Conservation (phyloP, 768 basidiomycete genomes). For the Cubamyces lactineus region DNA sequence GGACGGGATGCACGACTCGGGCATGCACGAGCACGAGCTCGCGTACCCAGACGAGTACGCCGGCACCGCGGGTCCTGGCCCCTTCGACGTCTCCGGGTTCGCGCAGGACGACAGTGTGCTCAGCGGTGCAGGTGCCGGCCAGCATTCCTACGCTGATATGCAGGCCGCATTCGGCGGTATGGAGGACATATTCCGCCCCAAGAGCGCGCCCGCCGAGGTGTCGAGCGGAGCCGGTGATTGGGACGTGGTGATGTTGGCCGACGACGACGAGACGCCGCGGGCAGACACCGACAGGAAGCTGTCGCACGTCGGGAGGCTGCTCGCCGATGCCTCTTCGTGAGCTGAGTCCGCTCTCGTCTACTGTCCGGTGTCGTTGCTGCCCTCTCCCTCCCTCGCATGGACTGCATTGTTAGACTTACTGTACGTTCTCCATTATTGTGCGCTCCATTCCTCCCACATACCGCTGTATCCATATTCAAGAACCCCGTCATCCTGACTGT, state of each 20-base stretch:
- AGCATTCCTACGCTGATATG: conserved; percentile 12
- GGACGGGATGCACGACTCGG: conserved; percentile 1
- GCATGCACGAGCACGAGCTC: conserved; percentile 4
- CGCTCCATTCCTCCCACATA: neutral
- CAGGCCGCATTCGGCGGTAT: conserved; percentile 8
- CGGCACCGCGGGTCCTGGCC: neutral
- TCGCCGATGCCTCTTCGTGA: neutral
- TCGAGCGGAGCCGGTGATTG: neutral
- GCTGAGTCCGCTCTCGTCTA: neutral
- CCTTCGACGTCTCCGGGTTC: neutral
- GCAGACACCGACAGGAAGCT: conserved; percentile 10
- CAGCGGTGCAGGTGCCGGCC: neutral
- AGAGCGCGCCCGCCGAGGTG: conserved; percentile 6
- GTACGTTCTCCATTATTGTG: neutral
- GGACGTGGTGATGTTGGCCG: conserved; percentile 3
- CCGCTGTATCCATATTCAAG: conserved; percentile 6
- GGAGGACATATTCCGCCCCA: conserved; percentile 13
- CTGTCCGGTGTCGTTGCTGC: neutral
- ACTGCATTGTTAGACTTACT: neutral
- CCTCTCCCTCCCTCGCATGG: neutral
- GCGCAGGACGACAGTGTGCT: neutral
- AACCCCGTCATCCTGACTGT: neutral
- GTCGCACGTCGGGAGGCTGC: conserved; percentile 5
- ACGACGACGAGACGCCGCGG: conserved; percentile 17
- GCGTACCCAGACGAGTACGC: neutral